These are phyloP conservation scores for Caloboletus firmus DNA, from an alignment of 1,284 basidiomycete species.

Conservation along the genomic window DNA sequence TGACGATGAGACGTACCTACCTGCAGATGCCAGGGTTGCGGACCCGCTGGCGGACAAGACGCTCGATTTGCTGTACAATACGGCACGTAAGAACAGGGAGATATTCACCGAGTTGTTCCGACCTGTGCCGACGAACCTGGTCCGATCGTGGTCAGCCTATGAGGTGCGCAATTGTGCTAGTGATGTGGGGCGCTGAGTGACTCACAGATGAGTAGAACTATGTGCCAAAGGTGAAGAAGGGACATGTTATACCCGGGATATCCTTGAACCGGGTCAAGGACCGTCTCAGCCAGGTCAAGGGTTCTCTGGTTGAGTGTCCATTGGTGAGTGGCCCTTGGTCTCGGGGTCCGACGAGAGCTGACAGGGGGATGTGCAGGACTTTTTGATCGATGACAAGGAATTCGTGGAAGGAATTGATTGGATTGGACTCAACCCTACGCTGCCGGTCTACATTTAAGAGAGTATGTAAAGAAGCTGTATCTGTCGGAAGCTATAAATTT, in stretches of 20 bases:
- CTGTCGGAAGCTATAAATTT: not conserved
- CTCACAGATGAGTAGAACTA: slow-evolving; percentile 49
- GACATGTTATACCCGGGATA: slow-evolving; percentile 76
- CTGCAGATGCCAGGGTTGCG: slow-evolving; percentile 69
- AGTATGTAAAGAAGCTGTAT: slow-evolving; percentile 11
- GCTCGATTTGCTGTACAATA: slow-evolving; percentile 64
- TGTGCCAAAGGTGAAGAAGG: slow-evolving; percentile 73
- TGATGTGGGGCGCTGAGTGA: not conserved
- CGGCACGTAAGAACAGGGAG: slow-evolving; percentile 77
- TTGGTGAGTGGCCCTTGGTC: slow-evolving; percentile 46
- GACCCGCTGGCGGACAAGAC: slow-evolving; percentile 75
- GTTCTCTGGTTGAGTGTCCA: slow-evolving; percentile 75
- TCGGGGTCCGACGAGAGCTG: slow-evolving; percentile 10
- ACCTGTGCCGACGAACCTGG: slow-evolving; percentile 78
- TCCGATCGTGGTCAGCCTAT: slow-evolving; percentile 77
- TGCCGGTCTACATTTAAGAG: slow-evolving; percentile 69
- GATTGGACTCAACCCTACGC: slow-evolving; percentile 70
- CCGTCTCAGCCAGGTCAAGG: slow-evolving; percentile 67
- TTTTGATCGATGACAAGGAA: slow-evolving; percentile 76
- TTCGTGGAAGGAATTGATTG: slow-evolving; percentile 72
- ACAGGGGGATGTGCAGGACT: slow-evolving; percentile 52
- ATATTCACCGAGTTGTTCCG: slow-evolving; percentile 83
- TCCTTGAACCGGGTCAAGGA: slow-evolving; percentile 70
- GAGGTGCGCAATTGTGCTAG: slow-evolving; percentile 48
- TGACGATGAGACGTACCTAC: slow-evolving; percentile 58